These are phyloP conservation scores for Ophiognomonia clavigignenti-juglandacearum DNA, from an alignment of 2,329 filamentous ascomycete genomes.

Conservation along the genomic window DNA sequence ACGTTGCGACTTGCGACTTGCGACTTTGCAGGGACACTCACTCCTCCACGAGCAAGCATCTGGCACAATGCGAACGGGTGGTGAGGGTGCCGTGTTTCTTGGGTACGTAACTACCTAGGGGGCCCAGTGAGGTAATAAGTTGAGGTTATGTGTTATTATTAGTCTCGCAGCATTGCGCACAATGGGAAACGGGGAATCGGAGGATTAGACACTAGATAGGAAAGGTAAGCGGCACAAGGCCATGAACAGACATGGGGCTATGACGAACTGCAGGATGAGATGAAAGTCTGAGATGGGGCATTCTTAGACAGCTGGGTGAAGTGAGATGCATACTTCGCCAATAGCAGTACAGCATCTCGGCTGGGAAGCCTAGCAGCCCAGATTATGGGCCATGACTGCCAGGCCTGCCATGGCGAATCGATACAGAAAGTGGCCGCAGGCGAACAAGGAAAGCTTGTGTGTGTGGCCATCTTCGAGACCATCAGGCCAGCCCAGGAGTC, in stretches of 20 bases:
- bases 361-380: no score
- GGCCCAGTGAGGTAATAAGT: no score
- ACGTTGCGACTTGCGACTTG: conserved; percentile 11
- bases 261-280: not conserved
- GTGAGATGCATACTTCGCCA: no score
- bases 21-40: not conserved
- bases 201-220: not conserved
- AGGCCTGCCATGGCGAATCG: no score
- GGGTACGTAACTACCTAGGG: conserved; percentile 12
- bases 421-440: no score
- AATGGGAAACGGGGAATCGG: not conserved
- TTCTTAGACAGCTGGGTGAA: no score
- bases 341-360: no score
- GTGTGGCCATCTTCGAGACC: no score
- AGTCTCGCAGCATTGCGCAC: not conserved
- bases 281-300: not conserved
- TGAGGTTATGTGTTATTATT: not conserved
- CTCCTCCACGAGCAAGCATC: not conserved
- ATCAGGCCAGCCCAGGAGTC: conserved; percentile 2
- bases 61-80: conserved; percentile 11
- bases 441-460: no score
- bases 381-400: no score
- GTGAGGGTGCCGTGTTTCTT: conserved; percentile 12
- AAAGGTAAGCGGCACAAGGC: no score
- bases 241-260: not conserved